Evolutionary conservation across 1,139 yeast genomes (phyloP).

Genomic region (Pichia sp.): DNA sequence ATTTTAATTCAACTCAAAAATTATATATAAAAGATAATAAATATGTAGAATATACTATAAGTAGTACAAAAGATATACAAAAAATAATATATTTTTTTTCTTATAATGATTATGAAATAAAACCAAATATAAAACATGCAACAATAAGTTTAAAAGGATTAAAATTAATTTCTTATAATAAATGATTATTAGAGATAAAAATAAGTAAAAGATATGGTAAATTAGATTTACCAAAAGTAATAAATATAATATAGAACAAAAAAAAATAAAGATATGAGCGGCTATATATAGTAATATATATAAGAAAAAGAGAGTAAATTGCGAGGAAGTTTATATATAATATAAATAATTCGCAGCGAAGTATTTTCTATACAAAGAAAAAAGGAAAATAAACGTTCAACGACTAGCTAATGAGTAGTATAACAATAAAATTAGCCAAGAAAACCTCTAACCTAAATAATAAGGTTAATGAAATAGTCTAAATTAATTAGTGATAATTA

Average conservation of each 20-base stretch:
- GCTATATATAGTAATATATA: slow-evolving; percentile 2
- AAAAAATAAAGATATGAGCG: not conserved
- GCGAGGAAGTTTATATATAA: not conserved
- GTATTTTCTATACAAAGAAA: not conserved
- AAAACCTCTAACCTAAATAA: not conserved
- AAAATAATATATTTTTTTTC: too few species aligned
- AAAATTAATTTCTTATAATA: too few species aligned
- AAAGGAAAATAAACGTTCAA: slow-evolving; percentile 1
- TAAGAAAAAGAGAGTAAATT: not conserved
- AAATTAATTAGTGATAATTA: not conserved
- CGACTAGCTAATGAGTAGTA: slow-evolving; percentile 2
- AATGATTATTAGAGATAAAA: too few species aligned
- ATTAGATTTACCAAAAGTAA: too few species aligned
- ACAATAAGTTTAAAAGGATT: too few species aligned
- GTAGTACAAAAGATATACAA: too few species aligned
- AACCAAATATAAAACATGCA: too few species aligned
- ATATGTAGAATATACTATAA: too few species aligned
- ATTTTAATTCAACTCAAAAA: too few species aligned
- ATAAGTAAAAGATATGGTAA: too few species aligned
- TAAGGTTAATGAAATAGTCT: slow-evolving; percentile 4
- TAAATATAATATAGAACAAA: not conserved
- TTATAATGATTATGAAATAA: too few species aligned
- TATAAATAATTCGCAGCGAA: slow-evolving; percentile 2
- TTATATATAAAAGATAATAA: too few species aligned
- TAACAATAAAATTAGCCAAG: slow-evolving; percentile 1